A percentile compares a stretch with the other conserved stretches of the same genome.
These are phyloP conservation scores for Didymella glomerata DNA, from an alignment of 2,329 filamentous ascomycete genomes.

Conservation along the genomic window DNA sequence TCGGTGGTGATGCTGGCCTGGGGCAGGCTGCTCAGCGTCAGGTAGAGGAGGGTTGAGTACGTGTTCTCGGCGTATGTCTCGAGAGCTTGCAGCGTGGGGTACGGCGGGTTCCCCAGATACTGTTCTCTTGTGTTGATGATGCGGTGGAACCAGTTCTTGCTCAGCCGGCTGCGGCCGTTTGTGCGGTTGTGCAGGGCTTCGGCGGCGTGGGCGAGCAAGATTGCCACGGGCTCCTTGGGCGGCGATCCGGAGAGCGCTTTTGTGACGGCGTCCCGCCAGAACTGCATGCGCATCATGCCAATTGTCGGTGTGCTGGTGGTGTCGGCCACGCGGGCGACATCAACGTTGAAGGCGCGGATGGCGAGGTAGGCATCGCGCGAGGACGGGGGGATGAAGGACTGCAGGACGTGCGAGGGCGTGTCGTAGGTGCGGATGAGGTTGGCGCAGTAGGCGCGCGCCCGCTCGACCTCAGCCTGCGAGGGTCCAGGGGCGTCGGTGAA, in stretches of 20 bases:
- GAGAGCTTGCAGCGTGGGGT: slow-evolving; percentile 73
- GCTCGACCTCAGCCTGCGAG: slow-evolving; percentile 60
- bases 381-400: slow-evolving; percentile 80
- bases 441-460: slow-evolving; percentile 67
- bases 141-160: slow-evolving; percentile 66
- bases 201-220: slow-evolving; percentile 79
- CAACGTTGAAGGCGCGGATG: slow-evolving; percentile 90
- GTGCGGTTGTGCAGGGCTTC: slow-evolving; percentile 62
- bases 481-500: slow-evolving; percentile 33
- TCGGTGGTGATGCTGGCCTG: slow-evolving; percentile 85
- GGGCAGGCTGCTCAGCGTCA: slow-evolving; percentile 80
- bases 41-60: slow-evolving; percentile 90
- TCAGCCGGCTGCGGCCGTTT: slow-evolving; percentile 59
- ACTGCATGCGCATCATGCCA: slow-evolving; percentile 88
- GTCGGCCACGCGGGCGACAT: slow-evolving; percentile 89
- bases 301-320: slow-evolving; percentile 87
- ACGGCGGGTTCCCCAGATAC: slow-evolving; percentile 84
- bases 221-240: slow-evolving; percentile 89
- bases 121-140: slow-evolving; percentile 83
- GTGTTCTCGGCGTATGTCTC: slow-evolving; percentile 95
- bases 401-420: slow-evolving; percentile 84
- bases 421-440: slow-evolving; percentile 80
- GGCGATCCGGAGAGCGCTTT: slow-evolving; percentile 79
- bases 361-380: slow-evolving; percentile 86
- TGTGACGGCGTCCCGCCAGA: slow-evolving; percentile 88